Conservation (phyloP, 306 rosid species). For the Castanopsis chinensis region DNA sequence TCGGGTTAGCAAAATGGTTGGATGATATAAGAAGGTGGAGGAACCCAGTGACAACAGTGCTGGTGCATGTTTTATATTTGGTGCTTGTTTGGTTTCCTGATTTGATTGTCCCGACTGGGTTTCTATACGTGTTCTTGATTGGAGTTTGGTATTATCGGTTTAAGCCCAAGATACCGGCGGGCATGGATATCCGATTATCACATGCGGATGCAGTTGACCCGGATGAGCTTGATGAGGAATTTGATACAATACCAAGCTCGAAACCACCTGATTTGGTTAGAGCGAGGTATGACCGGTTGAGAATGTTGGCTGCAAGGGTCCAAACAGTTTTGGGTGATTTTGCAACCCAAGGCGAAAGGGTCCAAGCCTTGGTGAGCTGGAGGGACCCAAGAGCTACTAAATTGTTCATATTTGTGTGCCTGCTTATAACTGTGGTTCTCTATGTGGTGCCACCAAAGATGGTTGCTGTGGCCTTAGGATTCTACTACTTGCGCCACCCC, state of each 20-base stretch:
- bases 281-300: constrained; percentile 69
- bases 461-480: constrained; percentile 91
- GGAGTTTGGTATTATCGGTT: constrained; percentile 95
- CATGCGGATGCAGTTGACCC: constrained; percentile 80
- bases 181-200: constrained; percentile 78
- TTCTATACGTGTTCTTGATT: constrained; percentile 71
- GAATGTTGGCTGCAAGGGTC: constrained; percentile 80
- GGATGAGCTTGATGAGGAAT: constrained; percentile 86
- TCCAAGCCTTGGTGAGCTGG: constrained; percentile 88
- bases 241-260: constrained; percentile 88
- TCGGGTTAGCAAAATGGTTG: constrained; percentile 87
- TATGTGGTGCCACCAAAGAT: constrained; percentile 52
- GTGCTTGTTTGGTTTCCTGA: constrained; percentile 99
- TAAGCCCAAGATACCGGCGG: constrained; percentile 79
- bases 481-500: constrained; percentile 64
- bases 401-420: constrained; percentile 47
- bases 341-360: constrained; percentile 91
- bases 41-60: constrained; percentile 71
- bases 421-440: constrained; percentile 38
- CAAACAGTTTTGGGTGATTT: constrained; percentile 94
- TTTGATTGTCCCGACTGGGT: constrained; percentile 83
- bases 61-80: constrained; percentile 68
- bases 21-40: constrained; percentile 81
- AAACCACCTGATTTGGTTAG: constrained; percentile 63
- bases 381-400: constrained; percentile 90